phyloP scores from a whole-genome alignment of 495 filamentous ascomycete species.

The Venustampulla echinocandica region DNA sequence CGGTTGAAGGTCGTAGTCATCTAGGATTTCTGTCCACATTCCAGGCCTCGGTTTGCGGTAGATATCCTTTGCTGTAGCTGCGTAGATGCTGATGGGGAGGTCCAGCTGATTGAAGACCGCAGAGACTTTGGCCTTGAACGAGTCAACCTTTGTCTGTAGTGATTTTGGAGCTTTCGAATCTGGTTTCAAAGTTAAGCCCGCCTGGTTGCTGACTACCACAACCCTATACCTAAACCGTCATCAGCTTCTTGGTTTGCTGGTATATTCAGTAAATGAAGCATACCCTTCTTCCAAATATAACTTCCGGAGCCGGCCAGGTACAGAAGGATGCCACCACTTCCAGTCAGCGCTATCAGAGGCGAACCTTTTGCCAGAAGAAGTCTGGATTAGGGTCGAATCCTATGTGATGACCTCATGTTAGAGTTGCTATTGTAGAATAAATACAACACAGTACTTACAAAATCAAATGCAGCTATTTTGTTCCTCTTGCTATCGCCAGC shows the following conservation, averaged over 20 bases:
- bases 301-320: constrained; percentile 54
- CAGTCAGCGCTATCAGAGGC: constrained; percentile 66
- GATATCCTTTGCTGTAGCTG: constrained; percentile 68
- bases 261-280: constrained; percentile 10
- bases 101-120: constrained; percentile 63
- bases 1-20: constrained; percentile 58
- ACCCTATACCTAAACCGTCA: constrained; percentile 55
- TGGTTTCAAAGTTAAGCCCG: constrained; percentile 62
- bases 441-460: constrained; percentile 45
- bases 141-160: constrained; percentile 49
- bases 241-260: background rate
- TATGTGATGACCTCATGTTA: constrained; percentile 25
- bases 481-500: constrained; percentile 17
- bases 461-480: constrained; percentile 85
- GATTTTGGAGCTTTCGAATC: constrained; percentile 59
- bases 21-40: constrained; percentile 81
- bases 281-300: constrained; percentile 63
- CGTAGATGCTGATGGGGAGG: constrained; percentile 73
- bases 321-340: constrained; percentile 83
- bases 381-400: constrained; percentile 82
- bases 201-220: constrained; percentile 83
- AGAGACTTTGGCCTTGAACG: constrained; percentile 70
- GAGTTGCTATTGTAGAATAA: background rate
- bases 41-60: constrained; percentile 81
- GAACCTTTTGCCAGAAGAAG: constrained; percentile 73